Evolutionary conservation across 495 filamentous ascomycete genomes (phyloP), one percentile per base, ranked within the genome.

Genomic region (Elasticomyces elasticus): DNA sequence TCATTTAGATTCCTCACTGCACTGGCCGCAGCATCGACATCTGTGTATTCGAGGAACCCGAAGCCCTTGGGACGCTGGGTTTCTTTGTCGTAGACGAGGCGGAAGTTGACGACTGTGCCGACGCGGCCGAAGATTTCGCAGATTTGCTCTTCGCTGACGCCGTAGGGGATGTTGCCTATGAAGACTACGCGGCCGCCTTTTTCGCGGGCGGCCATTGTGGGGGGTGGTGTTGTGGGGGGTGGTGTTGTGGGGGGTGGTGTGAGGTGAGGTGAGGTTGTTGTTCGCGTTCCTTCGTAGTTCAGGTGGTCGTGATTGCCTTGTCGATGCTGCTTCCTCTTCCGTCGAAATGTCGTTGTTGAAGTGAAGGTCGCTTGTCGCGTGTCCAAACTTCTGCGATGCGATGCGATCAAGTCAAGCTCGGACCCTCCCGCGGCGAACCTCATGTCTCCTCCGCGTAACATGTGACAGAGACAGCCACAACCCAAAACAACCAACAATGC

Each of bases 1-100:
- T 94, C 88, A 72, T 98, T 94, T 28, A 98, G 75, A 65, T 98
- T 98, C 54, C 92, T 84, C 19, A 97, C 90, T 5, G 92, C 92
- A 1, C 89, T 94, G 37, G 91, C 87, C 19, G 92, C 92, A 6
- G 88, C 86, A 62, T 98, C 92, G 69, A 73, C 76, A 60, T 98
- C 92, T 24, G 84, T 79, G 63, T 89, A 98, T 61, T 97, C 91
- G 37, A 88, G 87, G 62, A 98, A 98, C 22, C 92, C 92, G 64
- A 94, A 98, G 12, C 92, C 92, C 67, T 96, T 97, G 0, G 92
- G 92, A 40, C 86, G 81, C 2, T 94, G 92, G 0, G 90, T 97
- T 60, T 97, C 91, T 9, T 85, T 84, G 70, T 98, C 94, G 72
- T 95, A 92, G 60, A 97, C 89, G 13, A 98, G 75, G 28, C 92